A percentile compares a stretch with the other conserved stretches of the same genome.
Evolutionary conservation across 202 grass and related monocot species (phyloP).

Genomic region (Carex arenaria): DNA sequence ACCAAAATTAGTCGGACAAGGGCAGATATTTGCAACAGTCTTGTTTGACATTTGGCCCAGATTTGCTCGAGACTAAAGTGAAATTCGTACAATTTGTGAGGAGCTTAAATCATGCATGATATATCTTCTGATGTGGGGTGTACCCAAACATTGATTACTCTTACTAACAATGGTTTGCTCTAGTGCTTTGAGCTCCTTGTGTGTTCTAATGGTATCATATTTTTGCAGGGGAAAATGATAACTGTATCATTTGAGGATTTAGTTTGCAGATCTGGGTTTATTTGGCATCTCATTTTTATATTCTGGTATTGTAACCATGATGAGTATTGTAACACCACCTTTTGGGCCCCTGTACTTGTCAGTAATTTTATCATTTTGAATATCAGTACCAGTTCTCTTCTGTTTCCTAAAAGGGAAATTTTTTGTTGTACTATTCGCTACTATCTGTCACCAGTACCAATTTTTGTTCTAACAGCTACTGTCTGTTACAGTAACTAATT

Average conservation of each 20-base stretch:
- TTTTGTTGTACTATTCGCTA: too few relatives aligned
- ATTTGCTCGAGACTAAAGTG: not conserved
- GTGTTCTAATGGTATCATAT: not conserved
- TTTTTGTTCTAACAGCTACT: too few relatives aligned
- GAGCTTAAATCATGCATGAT: not conserved
- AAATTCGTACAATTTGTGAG: not conserved
- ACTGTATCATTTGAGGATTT: not conserved
- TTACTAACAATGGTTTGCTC: not conserved
- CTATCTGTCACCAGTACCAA: too few relatives aligned
- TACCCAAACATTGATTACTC: not conserved
- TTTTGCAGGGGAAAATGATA: slow-evolving; percentile 31
- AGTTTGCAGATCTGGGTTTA: not conserved
- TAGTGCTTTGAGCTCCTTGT: not conserved
- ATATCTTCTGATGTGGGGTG: too few relatives aligned
- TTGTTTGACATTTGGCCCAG: not conserved
- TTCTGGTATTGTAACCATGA: not conserved
- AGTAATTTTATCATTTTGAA: too few relatives aligned
- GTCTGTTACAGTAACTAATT: too few relatives aligned
- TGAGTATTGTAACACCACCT: not conserved
- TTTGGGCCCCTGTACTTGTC: not conserved
- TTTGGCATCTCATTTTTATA: not conserved
- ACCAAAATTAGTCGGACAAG: not conserved
- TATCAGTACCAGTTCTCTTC: too few relatives aligned
- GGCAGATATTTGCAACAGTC: not conserved
- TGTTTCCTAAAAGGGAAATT: too few relatives aligned